Evolutionary conservation across 2,329 filamentous ascomycete species (phyloP).

Genomic region (Pseudogymnoascus sp.): DNA sequence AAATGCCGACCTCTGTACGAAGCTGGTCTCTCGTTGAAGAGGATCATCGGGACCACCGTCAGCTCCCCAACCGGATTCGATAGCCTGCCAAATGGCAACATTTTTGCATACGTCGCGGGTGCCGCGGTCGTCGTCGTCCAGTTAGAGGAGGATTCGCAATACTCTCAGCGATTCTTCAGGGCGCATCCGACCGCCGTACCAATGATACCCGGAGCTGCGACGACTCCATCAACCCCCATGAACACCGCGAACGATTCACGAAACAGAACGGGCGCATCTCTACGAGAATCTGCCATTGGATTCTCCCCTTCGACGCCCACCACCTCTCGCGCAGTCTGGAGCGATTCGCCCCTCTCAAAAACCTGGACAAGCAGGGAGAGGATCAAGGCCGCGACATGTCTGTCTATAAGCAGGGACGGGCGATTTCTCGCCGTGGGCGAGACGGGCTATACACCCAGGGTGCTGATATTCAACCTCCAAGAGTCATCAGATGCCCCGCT

Average conservation of each 20-base stretch:
- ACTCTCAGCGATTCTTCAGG: conserved; percentile 78
- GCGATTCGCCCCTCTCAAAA: conserved; percentile 57
- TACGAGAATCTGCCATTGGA: conserved; percentile 36
- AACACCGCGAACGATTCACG: conserved; percentile 55
- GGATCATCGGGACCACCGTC: conserved; percentile 87
- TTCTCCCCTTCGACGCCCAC: conserved; percentile 28
- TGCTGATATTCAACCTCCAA: conserved; percentile 79
- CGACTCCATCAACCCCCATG: conserved; percentile 45
- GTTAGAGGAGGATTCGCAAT: conserved; percentile 56
- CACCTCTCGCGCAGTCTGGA: conserved; percentile 38
- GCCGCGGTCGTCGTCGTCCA: conserved; percentile 87
- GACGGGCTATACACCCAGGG: conserved; percentile 85
- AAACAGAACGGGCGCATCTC: conserved; percentile 43
- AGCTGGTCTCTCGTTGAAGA: conserved; percentile 61
- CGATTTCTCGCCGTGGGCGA: conserved; percentile 87
- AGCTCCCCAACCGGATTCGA: conserved; percentile 80
- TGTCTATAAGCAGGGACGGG: conserved; percentile 80
- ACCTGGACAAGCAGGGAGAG: conserved; percentile 84
- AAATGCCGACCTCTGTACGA: conserved; percentile 40
- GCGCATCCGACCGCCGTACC: conserved; percentile 72
- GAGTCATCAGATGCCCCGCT: conserved; percentile 78
- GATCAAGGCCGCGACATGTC: conserved; percentile 87
- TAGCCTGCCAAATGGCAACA: conserved; percentile 56
- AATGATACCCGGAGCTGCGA: conserved; percentile 42
- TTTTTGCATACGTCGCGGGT: conserved; percentile 85